Conservation (phyloP, 345 rosid genomes). For the Gossypium stocksii region DNA sequence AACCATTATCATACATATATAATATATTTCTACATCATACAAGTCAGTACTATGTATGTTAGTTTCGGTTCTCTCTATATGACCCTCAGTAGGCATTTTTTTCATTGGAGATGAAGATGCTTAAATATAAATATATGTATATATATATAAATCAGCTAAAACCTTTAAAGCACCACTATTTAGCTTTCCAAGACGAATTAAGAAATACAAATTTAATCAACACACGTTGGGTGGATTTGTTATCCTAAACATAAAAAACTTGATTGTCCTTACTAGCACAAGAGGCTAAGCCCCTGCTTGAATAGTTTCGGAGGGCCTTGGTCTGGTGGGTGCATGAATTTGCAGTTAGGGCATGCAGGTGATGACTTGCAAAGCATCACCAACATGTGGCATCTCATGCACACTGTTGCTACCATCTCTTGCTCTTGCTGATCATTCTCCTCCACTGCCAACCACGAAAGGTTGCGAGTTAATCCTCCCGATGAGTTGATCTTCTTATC, state of each 20-base stretch:
- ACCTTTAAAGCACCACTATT: background rate
- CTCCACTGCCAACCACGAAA: constrained; percentile 50
- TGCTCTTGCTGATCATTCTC: constrained; percentile 27
- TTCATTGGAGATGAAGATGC: constrained; percentile 8
- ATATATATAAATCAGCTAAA: constrained; percentile 2
- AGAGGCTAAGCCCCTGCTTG: constrained; percentile 49
- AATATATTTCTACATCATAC: constrained; percentile 4
- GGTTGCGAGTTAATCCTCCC: constrained; percentile 22
- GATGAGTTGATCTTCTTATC: constrained; percentile 21
- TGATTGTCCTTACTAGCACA: constrained; percentile 36
- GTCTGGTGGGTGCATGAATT: constrained; percentile 71
- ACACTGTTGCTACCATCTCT: constrained; percentile 78
- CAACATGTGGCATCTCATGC: constrained; percentile 74
- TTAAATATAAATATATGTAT: background rate
- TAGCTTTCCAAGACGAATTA: constrained; percentile 11
- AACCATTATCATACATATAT: background rate
- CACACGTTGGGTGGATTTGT: background rate
- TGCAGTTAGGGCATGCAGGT: constrained; percentile 89
- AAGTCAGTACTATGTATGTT: constrained; percentile 9
- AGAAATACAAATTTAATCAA: background rate
- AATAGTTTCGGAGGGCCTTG: constrained; percentile 42
- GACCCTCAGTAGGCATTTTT: constrained; percentile 8
- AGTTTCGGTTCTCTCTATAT: background rate
- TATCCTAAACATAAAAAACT: constrained; percentile 2
- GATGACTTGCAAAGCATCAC: constrained; percentile 74